Evolutionary conservation across 1,139 yeast species (phyloP), one percentile per base, ranked within the genome.

Genomic region (Ogataea hybrid): DNA sequence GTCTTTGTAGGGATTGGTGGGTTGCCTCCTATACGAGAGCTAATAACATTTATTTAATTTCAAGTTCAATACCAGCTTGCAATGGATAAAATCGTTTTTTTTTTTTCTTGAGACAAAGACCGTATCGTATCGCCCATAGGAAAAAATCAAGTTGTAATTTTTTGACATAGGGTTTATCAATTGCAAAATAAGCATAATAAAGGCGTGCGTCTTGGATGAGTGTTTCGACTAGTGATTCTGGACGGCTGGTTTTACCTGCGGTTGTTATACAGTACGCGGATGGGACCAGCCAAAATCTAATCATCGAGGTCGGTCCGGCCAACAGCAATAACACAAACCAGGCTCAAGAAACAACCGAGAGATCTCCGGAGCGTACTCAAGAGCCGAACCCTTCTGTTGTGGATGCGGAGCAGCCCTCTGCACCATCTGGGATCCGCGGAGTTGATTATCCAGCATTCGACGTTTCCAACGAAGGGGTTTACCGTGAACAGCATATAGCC

Each of bases 361-460:
- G 18, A 32, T 33, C 32, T 12, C 31, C 28, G 28, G 34, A 12
- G 29, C 44, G 16, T 4, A 39, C 17, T 17, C 35, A 28, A 14
- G 32, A 20, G 16, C 28, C 21, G 17, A 18, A 31, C 11, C 6
- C 46, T 15, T 27, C 39, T 14, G 32, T 27, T n/a, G 21, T 12
- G 11, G 12, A 25, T 3, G 9, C 27, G 12, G 21, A 39, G 4
- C 14, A 18, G 11, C 17, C 42, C 6, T 16, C 44, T 12, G 6
- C 30, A 8, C 7, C 35, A n/a, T n/a, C 32, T 6, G 58, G 57
- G 2, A 42, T 56, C 10, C 52, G 64, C 32, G 64, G 64, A 1
- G 20, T 61, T 12, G 65, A 62, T 39, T 58, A 47, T 37, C 65
- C 65, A 4, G 63, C 63, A 1, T 61, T 61, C 45, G 65, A 61